These are phyloP conservation scores for Epicoccum sorghinum DNA, from an alignment of 2,329 filamentous ascomycete species.

Conservation along the genomic window DNA sequence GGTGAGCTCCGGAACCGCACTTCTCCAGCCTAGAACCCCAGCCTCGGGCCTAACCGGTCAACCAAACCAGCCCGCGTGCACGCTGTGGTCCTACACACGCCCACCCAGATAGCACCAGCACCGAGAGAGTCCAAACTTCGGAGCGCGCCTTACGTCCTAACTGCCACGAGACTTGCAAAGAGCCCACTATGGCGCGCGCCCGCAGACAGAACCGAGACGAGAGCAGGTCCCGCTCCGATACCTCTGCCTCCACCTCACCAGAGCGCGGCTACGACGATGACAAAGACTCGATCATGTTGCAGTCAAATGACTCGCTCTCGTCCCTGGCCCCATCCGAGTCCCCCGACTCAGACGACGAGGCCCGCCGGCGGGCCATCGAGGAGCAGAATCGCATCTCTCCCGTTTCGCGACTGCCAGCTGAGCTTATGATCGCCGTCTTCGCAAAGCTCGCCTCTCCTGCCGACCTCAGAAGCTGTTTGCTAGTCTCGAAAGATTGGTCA, in stretches of 20 bases:
- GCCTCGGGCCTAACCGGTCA: background rate
- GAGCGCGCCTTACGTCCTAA: background rate
- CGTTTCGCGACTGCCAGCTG: slow-evolving; percentile 84
- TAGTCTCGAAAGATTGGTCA: slow-evolving; percentile 94
- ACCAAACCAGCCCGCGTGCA: slow-evolving; percentile 1
- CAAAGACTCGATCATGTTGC: slow-evolving; percentile 87
- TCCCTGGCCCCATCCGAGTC: slow-evolving; percentile 83
- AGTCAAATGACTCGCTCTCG: slow-evolving; percentile 87
- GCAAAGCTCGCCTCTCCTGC: slow-evolving; percentile 75
- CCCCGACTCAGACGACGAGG: slow-evolving; percentile 76
- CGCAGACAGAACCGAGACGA: slow-evolving; percentile 39
- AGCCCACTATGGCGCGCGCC: slow-evolving; percentile 39
- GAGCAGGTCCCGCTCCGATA: slow-evolving; percentile 50
- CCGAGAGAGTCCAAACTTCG: background rate
- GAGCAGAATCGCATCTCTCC: slow-evolving; percentile 75
- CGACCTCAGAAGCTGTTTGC: slow-evolving; percentile 86
- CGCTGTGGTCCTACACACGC: background rate
- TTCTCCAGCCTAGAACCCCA: background rate
- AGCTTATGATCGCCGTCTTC: slow-evolving; percentile 94
- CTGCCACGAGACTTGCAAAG: background rate
- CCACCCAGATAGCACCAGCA: background rate
- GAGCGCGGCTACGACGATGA: slow-evolving; percentile 82
- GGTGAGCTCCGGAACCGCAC: slow-evolving; percentile 8
- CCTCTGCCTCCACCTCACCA: slow-evolving; percentile 76
- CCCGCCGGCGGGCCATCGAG: slow-evolving; percentile 60